phyloP scores from a whole-genome alignment of 257 asterid genomes.

The Solanum sejunctum region DNA sequence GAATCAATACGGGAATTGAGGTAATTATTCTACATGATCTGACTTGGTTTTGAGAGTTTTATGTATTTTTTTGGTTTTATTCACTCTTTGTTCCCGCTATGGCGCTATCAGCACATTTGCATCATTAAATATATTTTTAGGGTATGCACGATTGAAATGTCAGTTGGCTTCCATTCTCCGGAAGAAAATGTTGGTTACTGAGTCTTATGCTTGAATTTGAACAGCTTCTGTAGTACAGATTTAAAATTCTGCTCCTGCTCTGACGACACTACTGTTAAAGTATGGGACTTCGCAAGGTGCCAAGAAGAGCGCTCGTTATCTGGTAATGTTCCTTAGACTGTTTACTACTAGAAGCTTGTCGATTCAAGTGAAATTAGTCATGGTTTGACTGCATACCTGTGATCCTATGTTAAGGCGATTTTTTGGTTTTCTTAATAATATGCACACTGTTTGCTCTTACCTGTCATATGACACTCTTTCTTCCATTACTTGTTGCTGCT shows the following conservation, averaged over 20 bases:
- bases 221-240: conserved; percentile 97
- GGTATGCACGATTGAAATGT: not conserved
- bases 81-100: not conserved
- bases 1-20: conserved; percentile 96
- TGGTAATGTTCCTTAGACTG: conserved; percentile 70
- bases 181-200: not conserved
- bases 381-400: not conserved
- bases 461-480: not conserved
- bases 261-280: conserved; percentile 95
- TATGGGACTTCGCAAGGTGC: conserved; percentile 99
- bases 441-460: not conserved
- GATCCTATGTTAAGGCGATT: not conserved
- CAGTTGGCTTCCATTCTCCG: not conserved
- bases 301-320: conserved; percentile 91
- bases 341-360: not conserved
- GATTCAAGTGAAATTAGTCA: not conserved
- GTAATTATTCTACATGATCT: conserved; percentile 18
- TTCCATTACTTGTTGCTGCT: not conserved
- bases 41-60: not conserved
- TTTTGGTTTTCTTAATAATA: not conserved
- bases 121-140: not conserved
- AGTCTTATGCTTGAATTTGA: not conserved
- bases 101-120: not conserved
- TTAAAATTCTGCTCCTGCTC: conserved; percentile 98
- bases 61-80: not conserved